These are phyloP conservation scores for Huntiella bhutanensis DNA, from an alignment of 2,329 filamentous ascomycete species.

Conservation along the genomic window DNA sequence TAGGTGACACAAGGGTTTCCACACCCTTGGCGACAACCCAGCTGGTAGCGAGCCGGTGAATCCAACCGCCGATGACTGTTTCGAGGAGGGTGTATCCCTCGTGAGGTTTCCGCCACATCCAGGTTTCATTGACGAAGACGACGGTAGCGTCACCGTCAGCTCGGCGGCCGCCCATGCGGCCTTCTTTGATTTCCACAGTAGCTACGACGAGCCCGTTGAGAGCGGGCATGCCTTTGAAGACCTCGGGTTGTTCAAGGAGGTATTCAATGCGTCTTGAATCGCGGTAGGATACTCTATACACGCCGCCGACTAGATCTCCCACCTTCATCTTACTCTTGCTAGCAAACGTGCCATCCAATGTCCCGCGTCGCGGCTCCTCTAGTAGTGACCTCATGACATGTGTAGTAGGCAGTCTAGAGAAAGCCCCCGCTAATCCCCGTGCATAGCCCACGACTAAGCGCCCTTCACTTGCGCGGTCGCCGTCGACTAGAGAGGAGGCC, in stretches of 20 bases:
- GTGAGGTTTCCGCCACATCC: constrained; percentile 19
- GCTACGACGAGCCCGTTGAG: constrained; percentile 11
- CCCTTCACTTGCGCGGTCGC: not conserved
- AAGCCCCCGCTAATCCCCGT: constrained; percentile 17
- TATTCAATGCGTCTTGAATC: constrained; percentile 16
- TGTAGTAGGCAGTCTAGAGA: constrained; percentile 19
- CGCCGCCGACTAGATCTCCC: constrained; percentile 18
- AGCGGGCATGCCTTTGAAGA: constrained; percentile 11
- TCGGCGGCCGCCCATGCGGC: not conserved
- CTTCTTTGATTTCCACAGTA: constrained; percentile 7
- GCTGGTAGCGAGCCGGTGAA: constrained; percentile 16
- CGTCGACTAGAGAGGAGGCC: not conserved
- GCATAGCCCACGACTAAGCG: constrained; percentile 14
- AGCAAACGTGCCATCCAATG: constrained; percentile 16
- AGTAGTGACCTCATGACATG: constrained; percentile 16
- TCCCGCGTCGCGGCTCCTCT: constrained; percentile 13
- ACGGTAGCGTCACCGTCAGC: constrained; percentile 1
- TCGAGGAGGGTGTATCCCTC: constrained; percentile 19
- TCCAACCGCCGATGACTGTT: constrained; percentile 15
- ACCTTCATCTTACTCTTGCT: constrained; percentile 13
- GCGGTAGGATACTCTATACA: constrained; percentile 16
- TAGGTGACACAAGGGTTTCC: constrained; percentile 1
- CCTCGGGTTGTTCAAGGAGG: constrained; percentile 14
- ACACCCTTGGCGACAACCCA: constrained; percentile 17
- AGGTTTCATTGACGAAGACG: constrained; percentile 21